phyloP scores from a whole-genome alignment of 768 basidiomycete genomes.

The Psilocybe cyanescens region DNA sequence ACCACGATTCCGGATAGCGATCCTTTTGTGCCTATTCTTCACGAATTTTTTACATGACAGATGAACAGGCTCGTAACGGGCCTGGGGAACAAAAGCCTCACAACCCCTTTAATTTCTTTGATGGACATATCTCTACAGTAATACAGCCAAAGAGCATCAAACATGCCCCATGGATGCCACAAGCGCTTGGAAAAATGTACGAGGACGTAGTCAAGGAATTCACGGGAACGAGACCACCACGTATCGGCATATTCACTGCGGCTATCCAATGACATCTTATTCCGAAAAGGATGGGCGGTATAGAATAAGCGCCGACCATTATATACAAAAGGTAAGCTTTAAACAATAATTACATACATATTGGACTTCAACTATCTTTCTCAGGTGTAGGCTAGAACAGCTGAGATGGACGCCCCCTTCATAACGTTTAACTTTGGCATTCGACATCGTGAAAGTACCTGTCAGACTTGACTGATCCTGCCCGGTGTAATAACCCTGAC shows the following conservation, averaged over 20 bases:
- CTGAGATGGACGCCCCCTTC: slow-evolving; percentile 7
- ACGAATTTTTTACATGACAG: not conserved
- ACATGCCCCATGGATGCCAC: not conserved
- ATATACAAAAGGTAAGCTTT: slow-evolving; percentile 2
- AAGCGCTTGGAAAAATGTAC: not conserved
- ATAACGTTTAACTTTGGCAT: slow-evolving; percentile 13
- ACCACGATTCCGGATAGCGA: not conserved
- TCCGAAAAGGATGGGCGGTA: not conserved
- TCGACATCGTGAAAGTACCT: slow-evolving; percentile 12
- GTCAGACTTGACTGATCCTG: slow-evolving; percentile 17
- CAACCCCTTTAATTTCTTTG: not conserved
- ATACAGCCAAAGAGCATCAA: not conserved
- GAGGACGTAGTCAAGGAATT: not conserved
- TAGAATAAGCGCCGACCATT: not conserved
- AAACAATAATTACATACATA: too few relatives aligned
- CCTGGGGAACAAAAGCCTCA: not conserved
- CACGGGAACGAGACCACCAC: not conserved
- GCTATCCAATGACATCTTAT: too few relatives aligned
- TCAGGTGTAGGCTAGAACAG: slow-evolving; percentile 12
- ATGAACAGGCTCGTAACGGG: not conserved
- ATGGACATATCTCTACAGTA: not conserved
- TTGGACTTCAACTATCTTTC: not conserved
- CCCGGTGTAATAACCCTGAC: slow-evolving; percentile 21
- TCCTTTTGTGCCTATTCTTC: not conserved
- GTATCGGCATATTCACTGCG: too few relatives aligned